phyloP scores from a whole-genome alignment of 2,329 filamentous ascomycete genomes.

The Ambrosiella beaveri region DNA sequence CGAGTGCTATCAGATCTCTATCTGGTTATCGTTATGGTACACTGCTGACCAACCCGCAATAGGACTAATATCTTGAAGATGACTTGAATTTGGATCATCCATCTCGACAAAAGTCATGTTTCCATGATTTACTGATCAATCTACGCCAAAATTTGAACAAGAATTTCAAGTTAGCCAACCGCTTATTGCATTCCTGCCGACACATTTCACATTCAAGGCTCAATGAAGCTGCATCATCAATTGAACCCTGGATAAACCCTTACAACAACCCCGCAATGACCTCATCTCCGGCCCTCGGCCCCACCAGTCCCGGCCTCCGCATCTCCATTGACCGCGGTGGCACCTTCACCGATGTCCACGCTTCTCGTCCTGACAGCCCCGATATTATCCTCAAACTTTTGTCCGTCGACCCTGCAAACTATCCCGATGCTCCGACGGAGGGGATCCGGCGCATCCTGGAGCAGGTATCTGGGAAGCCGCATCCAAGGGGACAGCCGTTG shows the following conservation, averaged over 20 bases:
- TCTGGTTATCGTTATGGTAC: too few species aligned
- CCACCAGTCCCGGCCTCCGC: constrained; percentile 36
- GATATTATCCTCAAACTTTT: constrained; percentile 76
- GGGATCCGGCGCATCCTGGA: constrained; percentile 76
- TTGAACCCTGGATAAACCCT: background rate
- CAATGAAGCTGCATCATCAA: too few species aligned
- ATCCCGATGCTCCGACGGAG: constrained; percentile 77
- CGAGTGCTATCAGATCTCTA: too few species aligned
- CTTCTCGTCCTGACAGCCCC: constrained; percentile 53
- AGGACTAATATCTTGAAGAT: too few species aligned
- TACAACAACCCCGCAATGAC: background rate
- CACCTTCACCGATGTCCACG: constrained; percentile 85
- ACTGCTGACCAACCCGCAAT: too few species aligned
- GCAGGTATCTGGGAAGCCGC: constrained; percentile 55
- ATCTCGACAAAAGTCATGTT: too few species aligned
- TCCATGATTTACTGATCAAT: too few species aligned
- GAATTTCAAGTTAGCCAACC: background rate
- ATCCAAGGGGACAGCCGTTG: constrained; percentile 60
- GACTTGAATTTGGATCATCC: too few species aligned
- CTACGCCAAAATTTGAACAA: too few species aligned
- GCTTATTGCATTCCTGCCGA: background rate
- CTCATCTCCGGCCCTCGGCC: too few species aligned
- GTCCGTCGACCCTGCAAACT: constrained; percentile 79
- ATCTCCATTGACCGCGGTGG: constrained; percentile 70
- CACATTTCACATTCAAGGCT: too few species aligned